These are phyloP conservation scores for Phascolomyces articulosus DNA, from an alignment of 371 early-diverging fungal genomes.

Conservation along the genomic window DNA sequence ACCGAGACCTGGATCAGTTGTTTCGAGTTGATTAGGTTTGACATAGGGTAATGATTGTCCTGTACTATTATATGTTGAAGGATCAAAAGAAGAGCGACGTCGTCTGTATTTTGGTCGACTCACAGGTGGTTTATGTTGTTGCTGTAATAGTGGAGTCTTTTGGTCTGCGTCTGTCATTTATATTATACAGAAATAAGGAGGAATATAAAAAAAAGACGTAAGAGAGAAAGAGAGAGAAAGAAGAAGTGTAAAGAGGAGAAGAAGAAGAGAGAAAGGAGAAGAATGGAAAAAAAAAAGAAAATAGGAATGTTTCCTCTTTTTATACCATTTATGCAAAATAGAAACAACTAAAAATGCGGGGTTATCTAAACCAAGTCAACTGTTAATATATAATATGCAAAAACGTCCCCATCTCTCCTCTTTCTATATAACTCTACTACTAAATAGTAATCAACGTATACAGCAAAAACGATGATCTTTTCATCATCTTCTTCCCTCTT, in stretches of 20 bases:
- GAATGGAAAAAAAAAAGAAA: slow-evolving; percentile 6
- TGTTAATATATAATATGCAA: not conserved
- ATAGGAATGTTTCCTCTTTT: not conserved
- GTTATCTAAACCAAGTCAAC: not conserved
- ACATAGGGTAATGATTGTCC: slow-evolving; percentile 22
- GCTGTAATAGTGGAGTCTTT: slow-evolving; percentile 21
- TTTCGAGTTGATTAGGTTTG: slow-evolving; percentile 7
- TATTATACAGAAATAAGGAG: slow-evolving; percentile 5
- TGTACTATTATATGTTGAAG: slow-evolving; percentile 44
- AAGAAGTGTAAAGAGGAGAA: slow-evolving; percentile 5
- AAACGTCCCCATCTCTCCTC: not conserved
- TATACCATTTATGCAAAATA: slow-evolving; percentile 10
- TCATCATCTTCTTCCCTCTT: too few species aligned
- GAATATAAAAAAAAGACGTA: slow-evolving; percentile 7
- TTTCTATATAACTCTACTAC: too few species aligned
- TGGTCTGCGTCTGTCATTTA: slow-evolving; percentile 16
- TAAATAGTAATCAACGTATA: too few species aligned
- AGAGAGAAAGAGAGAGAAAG: slow-evolving; percentile 6
- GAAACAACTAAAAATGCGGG: slow-evolving; percentile 14
- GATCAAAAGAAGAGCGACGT: slow-evolving; percentile 48
- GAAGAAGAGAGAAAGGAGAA: slow-evolving; percentile 7
- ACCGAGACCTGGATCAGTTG: slow-evolving; percentile 20
- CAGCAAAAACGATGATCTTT: too few species aligned
- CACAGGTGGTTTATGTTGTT: slow-evolving; percentile 32
- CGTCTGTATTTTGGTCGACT: slow-evolving; percentile 36